phyloP scores from a whole-genome alignment of 192 early-diverging fungal species.

The Entomortierella chlamydospora region DNA sequence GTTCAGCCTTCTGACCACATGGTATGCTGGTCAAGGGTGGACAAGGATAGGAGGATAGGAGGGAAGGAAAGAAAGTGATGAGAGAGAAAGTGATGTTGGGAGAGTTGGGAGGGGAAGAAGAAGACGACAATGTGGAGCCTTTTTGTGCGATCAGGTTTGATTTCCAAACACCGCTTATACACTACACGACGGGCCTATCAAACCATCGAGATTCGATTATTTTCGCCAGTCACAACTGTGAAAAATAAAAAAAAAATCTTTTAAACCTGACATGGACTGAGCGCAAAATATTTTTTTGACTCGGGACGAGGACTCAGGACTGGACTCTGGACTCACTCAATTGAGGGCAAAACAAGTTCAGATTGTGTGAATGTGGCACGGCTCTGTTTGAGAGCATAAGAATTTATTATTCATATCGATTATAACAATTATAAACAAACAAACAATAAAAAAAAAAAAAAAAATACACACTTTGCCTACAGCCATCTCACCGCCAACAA shows the following conservation, averaged over 20 bases:
- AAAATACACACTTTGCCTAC: too few relatives aligned
- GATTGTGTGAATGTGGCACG: too few relatives aligned
- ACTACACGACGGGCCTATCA: too few relatives aligned
- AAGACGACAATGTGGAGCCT: background rate
- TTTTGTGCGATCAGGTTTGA: background rate
- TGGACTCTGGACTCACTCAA: too few relatives aligned
- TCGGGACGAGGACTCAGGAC: too few relatives aligned
- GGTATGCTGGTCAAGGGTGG: conserved; percentile 19
- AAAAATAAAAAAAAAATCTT: conserved; percentile 9
- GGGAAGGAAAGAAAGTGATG: background rate
- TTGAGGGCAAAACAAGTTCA: too few relatives aligned
- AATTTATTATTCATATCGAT: too few relatives aligned
- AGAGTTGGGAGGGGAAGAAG: background rate
- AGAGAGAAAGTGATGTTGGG: conserved; percentile 1
- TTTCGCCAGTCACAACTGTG: background rate
- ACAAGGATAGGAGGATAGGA: background rate
- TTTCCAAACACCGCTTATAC: too few relatives aligned
- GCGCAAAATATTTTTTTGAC: background rate
- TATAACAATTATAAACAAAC: too few relatives aligned
- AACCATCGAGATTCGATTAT: background rate
- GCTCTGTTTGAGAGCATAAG: too few relatives aligned
- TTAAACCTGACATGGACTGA: background rate
- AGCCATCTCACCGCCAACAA: too few relatives aligned
- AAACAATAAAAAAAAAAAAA: too few relatives aligned
- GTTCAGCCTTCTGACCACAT: conserved; percentile 51